These are phyloP conservation scores for Phytophthora europaea DNA, from an alignment of 352 stramenopile species.

Conservation along the genomic window DNA sequence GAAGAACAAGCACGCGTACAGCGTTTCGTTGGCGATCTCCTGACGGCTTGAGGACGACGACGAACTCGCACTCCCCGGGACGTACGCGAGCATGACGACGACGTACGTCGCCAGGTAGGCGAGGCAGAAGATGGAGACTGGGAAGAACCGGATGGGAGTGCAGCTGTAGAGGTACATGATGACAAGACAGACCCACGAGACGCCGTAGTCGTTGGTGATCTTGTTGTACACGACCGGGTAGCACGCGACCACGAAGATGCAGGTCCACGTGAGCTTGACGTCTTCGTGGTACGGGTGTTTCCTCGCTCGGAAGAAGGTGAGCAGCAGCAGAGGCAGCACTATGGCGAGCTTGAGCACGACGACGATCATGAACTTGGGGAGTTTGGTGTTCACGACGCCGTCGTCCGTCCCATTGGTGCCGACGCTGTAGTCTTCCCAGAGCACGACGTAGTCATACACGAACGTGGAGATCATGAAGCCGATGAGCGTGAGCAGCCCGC, in stretches of 20 bases:
- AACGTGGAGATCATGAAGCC: slow-evolving; percentile 79
- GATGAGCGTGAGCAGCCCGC: slow-evolving; percentile 66
- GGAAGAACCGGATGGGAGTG: slow-evolving; percentile 84
- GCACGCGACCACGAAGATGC: slow-evolving; percentile 60
- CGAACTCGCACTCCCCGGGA: slow-evolving; percentile 42
- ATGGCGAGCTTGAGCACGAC: slow-evolving; percentile 71
- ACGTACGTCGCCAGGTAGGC: slow-evolving; percentile 76
- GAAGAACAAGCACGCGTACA: slow-evolving; percentile 88
- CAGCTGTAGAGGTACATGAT: slow-evolving; percentile 91
- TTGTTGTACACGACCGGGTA: slow-evolving; percentile 89
- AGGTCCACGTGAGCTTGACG: slow-evolving; percentile 80
- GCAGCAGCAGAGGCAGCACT: slow-evolving; percentile 66
- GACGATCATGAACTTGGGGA: slow-evolving; percentile 77
- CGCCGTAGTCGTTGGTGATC: slow-evolving; percentile 82
- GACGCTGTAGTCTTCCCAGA: slow-evolving; percentile 64
- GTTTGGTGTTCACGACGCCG: slow-evolving; percentile 32
- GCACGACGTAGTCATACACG: slow-evolving; percentile 79
- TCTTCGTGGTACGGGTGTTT: slow-evolving; percentile 72
- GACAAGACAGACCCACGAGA: slow-evolving; percentile 84
- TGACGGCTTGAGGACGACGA: slow-evolving; percentile 39
- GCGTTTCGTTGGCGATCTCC: slow-evolving; percentile 73
- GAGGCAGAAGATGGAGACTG: slow-evolving; percentile 77
- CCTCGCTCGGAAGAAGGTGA: slow-evolving; percentile 75
- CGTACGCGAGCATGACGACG: slow-evolving; percentile 75
- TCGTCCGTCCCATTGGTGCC: slow-evolving; percentile 38